Evolutionary conservation across 371 early-diverging fungal species (phyloP), one percentile per base, ranked within the genome.

Genomic region (Rhizopus stolonifer): DNA sequence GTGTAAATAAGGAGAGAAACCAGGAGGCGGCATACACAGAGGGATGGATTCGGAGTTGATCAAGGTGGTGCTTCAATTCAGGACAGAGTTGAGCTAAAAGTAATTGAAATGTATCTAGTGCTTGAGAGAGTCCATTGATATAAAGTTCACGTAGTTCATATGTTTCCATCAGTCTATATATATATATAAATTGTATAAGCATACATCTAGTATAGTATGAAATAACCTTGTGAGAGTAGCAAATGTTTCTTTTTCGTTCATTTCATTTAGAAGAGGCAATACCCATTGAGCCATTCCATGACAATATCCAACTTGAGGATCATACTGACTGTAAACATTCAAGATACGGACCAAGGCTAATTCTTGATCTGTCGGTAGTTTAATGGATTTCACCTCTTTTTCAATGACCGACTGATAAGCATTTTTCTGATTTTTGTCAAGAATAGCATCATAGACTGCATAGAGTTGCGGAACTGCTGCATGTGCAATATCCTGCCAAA

Each of bases 1-100:
- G 90, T 1, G 94, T 87, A 67, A 96, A 96, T 36, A 95, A 60
- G 1, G 97, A 93, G 75, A 94, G 76, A 75, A 93, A 94, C 96
- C 96, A 93, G 57, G 87, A 87, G 10, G 88, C 77, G 6, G 88
- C 94, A 56, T 91, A 98, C 90, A 94, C 91, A 46, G 86, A 85
- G 0, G 90, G 76, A 46, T 80, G 74, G 21, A 97, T 81, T 46
- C 84, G 84, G 58, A 93, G 83, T 49, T 68, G 55, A 9, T 73
- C 67, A 19, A 96, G 74, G 58, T 95, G 95, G 14, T 71, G 68
- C 48, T 78, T 60, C 11, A 95, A 69, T 36, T 72, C 64, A 15
- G 97, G 95, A 64, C 91, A 77, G 25, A 53, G 80, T 49, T 93
- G 92, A 7, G 80, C 73, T 7, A 97, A 65, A 23, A 96, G 67